Conservation (phyloP, 1,284 basidiomycete species). For the Vanrija sp. region DNA sequence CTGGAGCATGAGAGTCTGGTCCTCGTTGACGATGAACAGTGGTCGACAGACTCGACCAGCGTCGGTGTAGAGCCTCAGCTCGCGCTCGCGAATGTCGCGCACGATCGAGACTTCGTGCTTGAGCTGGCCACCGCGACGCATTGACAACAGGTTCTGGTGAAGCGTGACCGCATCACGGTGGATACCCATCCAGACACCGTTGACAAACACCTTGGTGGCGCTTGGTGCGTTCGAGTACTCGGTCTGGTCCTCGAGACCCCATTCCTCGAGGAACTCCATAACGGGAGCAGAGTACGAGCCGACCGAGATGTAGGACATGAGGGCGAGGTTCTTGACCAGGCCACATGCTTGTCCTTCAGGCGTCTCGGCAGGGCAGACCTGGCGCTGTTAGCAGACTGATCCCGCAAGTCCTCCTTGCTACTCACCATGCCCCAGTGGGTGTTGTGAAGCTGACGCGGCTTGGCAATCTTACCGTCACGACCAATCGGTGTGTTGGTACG, state of each 20-base stretch:
- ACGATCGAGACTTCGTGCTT: constrained; percentile 95
- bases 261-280: constrained; percentile 97
- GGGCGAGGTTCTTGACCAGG: constrained; percentile 95
- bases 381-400: neutral
- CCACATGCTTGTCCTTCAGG: constrained; percentile 99
- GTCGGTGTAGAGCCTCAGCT: constrained; percentile 92
- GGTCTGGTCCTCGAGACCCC: constrained; percentile 89
- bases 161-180: constrained; percentile 91
- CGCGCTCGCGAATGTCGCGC: constrained; percentile 92
- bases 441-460: constrained; percentile 98
- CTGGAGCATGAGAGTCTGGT: constrained; percentile 67
- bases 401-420: too few species aligned
- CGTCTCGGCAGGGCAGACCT: constrained; percentile 91
- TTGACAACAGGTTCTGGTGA: constrained; percentile 85
- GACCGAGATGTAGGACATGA: constrained; percentile 98
- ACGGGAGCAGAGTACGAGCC: constrained; percentile 94
- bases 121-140: constrained; percentile 92
- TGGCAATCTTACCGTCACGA: constrained; percentile 97
- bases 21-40: constrained; percentile 91
- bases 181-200: constrained; percentile 99
- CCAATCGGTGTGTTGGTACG: constrained; percentile 98
- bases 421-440: constrained; percentile 97
- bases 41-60: constrained; percentile 95
- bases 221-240: constrained; percentile 81
- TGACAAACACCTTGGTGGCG: constrained; percentile 97